These are phyloP conservation scores for Fusarium algeriense DNA, from an alignment of 2,329 filamentous ascomycete genomes.

Conservation along the genomic window DNA sequence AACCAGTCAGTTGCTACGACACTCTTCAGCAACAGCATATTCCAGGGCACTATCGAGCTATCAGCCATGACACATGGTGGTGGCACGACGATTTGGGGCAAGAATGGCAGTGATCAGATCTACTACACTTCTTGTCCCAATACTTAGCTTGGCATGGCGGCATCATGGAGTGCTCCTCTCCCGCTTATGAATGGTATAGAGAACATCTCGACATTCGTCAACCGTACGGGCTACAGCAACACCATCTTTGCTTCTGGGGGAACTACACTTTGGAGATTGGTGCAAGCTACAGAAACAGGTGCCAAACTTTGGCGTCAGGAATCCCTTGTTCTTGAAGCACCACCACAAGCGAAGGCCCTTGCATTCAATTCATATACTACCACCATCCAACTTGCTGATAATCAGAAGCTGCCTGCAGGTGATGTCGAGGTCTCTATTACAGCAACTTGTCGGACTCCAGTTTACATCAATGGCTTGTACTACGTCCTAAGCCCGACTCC, in stretches of 20 bases:
- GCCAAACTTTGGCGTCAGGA: background rate
- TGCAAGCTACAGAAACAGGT: background rate
- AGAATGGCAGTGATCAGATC: background rate
- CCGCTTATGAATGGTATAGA: background rate
- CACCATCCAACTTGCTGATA: background rate
- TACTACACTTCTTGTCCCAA: background rate
- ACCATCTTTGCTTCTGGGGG: background rate
- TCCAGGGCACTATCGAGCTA: accelerated
- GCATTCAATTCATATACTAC: background rate
- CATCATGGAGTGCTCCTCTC: background rate
- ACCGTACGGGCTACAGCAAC: background rate
- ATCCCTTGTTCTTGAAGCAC: background rate
- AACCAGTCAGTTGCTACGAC: background rate
- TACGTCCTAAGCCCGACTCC: background rate
- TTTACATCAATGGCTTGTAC: background rate
- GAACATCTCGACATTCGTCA: background rate
- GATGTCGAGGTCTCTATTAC: accelerated
- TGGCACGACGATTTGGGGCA: background rate
- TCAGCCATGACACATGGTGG: background rate
- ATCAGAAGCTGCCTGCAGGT: background rate
- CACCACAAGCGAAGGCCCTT: background rate
- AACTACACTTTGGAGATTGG: background rate
- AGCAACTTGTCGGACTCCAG: background rate
- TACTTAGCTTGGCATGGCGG: background rate
- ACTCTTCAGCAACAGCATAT: background rate